Conservation (phyloP, 768 basidiomycete genomes). For the Sarcodon sp. region DNA sequence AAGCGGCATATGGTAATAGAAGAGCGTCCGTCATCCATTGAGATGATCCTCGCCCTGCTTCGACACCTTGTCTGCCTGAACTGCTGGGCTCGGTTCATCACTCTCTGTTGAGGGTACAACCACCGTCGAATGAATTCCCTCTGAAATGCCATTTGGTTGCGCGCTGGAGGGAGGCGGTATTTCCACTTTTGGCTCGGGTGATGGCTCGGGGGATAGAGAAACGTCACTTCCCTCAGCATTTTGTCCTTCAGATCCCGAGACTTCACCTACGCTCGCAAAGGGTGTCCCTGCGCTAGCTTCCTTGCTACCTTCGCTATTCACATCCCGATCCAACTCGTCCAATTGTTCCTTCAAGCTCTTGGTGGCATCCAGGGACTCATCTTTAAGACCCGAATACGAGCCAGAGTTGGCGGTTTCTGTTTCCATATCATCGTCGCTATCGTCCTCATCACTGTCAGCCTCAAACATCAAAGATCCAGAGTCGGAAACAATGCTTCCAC, state of each 20-base stretch:
- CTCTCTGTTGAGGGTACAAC: conserved; percentile 35
- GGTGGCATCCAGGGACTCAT: conserved; percentile 36
- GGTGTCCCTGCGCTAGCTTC: conserved; percentile 10
- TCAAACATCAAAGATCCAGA: conserved; percentile 48
- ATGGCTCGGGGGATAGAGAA: conserved; percentile 7
- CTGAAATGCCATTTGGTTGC: conserved; percentile 32
- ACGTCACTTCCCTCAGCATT: conserved; percentile 9
- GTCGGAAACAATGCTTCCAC: conserved; percentile 36
- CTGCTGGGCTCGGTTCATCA: conserved; percentile 38
- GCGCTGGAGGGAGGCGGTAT: conserved; percentile 32
- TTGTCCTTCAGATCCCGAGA: conserved; percentile 12
- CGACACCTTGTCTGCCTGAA: conserved; percentile 52
- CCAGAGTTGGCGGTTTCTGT: conserved; percentile 15
- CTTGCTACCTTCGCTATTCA: conserved; percentile 13
- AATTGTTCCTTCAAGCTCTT: conserved; percentile 46
- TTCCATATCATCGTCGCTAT: conserved; percentile 47
- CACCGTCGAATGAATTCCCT: conserved; percentile 29
- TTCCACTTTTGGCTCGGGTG: conserved; percentile 25
- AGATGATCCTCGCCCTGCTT: conserved; percentile 53
- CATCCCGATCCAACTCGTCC: conserved; percentile 38
- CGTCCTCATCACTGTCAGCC: conserved; percentile 44
- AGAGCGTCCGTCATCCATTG: conserved; percentile 16
- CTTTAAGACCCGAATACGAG: conserved; percentile 30
- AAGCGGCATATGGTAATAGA: too few relatives aligned
- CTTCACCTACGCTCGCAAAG: conserved; percentile 18